Conservation (phyloP, 805 yeast species). For the Candida schatavii region DNA sequence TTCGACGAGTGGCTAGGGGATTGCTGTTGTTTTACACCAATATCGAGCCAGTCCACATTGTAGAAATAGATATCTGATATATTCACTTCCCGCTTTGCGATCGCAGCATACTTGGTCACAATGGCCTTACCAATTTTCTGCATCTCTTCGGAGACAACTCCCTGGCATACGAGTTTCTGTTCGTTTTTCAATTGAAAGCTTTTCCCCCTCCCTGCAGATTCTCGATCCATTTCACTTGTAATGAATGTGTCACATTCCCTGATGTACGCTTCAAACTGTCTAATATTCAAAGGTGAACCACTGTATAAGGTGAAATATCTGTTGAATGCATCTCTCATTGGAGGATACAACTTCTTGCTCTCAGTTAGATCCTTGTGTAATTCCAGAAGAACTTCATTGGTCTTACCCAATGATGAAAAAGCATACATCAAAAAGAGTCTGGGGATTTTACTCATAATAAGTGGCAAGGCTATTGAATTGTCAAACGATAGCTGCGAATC, state of each 20-base stretch:
- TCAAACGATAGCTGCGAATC: constrained; percentile 16
- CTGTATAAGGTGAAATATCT: constrained; percentile 47
- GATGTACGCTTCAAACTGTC: constrained; percentile 57
- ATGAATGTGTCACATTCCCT: constrained; percentile 51
- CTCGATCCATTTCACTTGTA: constrained; percentile 24
- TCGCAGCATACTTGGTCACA: constrained; percentile 46
- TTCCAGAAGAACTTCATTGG: constrained; percentile 55
- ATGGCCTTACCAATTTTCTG: constrained; percentile 40
- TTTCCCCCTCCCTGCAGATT: constrained; percentile 19
- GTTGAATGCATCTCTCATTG: constrained; percentile 52
- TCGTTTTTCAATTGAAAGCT: constrained; percentile 49
- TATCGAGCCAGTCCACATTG: constrained; percentile 64
- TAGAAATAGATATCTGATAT: constrained; percentile 58
- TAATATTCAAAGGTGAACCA: constrained; percentile 54
- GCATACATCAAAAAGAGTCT: constrained; percentile 65
- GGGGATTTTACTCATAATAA: constrained; percentile 67
- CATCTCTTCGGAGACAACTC: constrained; percentile 50
- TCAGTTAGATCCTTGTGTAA: constrained; percentile 50
- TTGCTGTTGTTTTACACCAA: constrained; percentile 18
- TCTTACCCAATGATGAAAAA: constrained; percentile 61
- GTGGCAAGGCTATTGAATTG: constrained; percentile 51
- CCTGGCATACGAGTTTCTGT: constrained; percentile 59
- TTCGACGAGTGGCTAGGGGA: not conserved
- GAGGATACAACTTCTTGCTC: constrained; percentile 39
- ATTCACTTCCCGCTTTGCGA: constrained; percentile 43